Percentiles rank a stretch among this genome's conserved stretches.
These are phyloP conservation scores for Spongiforma sp. DNA, from an alignment of 1,284 basidiomycete species.

Conservation along the genomic window DNA sequence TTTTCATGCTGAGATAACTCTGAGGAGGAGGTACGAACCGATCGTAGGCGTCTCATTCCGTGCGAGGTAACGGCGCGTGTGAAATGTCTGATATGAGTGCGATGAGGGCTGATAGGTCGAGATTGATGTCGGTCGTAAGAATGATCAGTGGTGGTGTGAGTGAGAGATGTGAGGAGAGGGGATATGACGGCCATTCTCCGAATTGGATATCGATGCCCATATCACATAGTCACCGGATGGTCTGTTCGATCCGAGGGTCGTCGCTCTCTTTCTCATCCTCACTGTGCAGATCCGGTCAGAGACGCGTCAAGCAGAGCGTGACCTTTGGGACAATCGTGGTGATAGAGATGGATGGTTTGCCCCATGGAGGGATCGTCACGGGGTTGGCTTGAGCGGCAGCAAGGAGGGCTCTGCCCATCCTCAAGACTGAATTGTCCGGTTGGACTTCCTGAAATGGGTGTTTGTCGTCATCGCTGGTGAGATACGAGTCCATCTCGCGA, in stretches of 20 bases:
- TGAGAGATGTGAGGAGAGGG: constrained; percentile 29
- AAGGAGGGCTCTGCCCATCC: constrained; percentile 65
- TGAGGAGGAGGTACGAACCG: constrained; percentile 67
- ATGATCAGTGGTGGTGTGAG: constrained; percentile 28
- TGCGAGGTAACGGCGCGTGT: constrained; percentile 68
- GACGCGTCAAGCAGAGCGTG: constrained; percentile 71
- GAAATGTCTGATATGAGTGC: constrained; percentile 85
- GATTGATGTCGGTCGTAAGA: constrained; percentile 68
- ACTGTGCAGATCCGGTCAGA: no score
- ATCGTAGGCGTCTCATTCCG: constrained; percentile 58
- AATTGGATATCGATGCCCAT: constrained; percentile 73
- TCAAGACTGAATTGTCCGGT: constrained; percentile 74
- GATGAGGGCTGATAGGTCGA: constrained; percentile 83
- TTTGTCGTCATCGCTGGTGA: constrained; percentile 66
- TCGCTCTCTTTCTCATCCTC: no score
- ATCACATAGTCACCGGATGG: constrained; percentile 56
- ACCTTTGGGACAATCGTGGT: constrained; percentile 32
- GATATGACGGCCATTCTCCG: constrained; percentile 55
- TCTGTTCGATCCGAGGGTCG: constrained; percentile 56
- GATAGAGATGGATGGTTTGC: no score
- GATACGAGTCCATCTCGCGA: constrained; percentile 83
- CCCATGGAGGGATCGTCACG: no score
- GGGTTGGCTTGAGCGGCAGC: constrained; percentile 64
- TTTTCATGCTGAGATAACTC: constrained; percentile 64
- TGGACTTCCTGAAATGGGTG: constrained; percentile 47